phyloP scores from a whole-genome alignment of 2,329 filamentous ascomycete species.

The Fusarium musae region DNA sequence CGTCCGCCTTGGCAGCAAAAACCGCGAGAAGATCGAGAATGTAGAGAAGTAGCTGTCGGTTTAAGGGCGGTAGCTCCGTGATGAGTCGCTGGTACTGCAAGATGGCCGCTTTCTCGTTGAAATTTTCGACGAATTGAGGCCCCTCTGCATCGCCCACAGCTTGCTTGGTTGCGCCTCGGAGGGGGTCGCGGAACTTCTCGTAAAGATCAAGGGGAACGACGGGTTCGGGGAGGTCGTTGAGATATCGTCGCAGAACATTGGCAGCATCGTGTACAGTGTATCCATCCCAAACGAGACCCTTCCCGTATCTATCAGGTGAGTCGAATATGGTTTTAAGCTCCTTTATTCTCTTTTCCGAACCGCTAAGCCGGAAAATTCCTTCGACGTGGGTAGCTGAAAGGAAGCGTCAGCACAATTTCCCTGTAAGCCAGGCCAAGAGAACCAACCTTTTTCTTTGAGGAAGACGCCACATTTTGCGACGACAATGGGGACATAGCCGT shows the following conservation, averaged over 20 bases:
- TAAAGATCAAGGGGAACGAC: slow-evolving; percentile 96
- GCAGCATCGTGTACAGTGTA: slow-evolving; percentile 99
- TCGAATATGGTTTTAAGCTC: slow-evolving; percentile 93
- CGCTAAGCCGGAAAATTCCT: slow-evolving; percentile 95
- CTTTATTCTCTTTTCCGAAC: slow-evolving; percentile 98
- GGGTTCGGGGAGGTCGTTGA: slow-evolving; percentile 95
- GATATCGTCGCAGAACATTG: slow-evolving; percentile 93
- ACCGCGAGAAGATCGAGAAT: slow-evolving; percentile 96
- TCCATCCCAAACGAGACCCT: slow-evolving; percentile 95
- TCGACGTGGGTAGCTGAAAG: slow-evolving; percentile 86
- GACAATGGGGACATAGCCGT: slow-evolving; percentile 97
- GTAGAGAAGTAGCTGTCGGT: slow-evolving; percentile 92
- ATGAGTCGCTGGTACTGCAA: slow-evolving; percentile 88
- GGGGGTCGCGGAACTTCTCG: slow-evolving; percentile 86
- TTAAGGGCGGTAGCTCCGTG: slow-evolving; percentile 90
- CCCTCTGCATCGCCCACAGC: slow-evolving; percentile 76
- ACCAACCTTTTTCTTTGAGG: slow-evolving; percentile 94
- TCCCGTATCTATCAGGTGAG: slow-evolving; percentile 94
- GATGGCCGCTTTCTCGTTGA: slow-evolving; percentile 76
- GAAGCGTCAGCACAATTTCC: slow-evolving; percentile 38
- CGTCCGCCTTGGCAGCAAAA: slow-evolving; percentile 94
- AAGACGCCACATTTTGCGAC: slow-evolving; percentile 98
- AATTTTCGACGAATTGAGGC: slow-evolving; percentile 74
- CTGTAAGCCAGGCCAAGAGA: neutral
- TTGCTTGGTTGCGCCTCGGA: slow-evolving; percentile 77